Evolutionary conservation across 2,329 filamentous ascomycete species (phyloP).

Genomic region (Phaeosphaeria sp.): DNA sequence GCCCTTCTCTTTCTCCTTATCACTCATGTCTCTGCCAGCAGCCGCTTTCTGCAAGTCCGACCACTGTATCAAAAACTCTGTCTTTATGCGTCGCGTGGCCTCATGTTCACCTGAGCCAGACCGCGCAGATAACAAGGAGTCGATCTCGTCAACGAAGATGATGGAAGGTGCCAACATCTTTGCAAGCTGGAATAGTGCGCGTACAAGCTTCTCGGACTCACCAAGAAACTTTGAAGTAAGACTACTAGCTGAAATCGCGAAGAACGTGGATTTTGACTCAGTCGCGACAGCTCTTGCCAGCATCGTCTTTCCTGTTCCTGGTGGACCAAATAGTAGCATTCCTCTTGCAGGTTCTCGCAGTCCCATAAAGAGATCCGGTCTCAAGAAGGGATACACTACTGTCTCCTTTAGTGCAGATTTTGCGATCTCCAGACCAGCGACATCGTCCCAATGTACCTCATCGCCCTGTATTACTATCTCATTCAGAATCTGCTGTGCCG

Average conservation of each 20-base stretch:
- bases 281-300: slow-evolving; percentile 92
- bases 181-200: slow-evolving; percentile 88
- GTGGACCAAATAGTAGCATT: slow-evolving; percentile 95
- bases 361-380: slow-evolving; percentile 94
- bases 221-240: slow-evolving; percentile 95
- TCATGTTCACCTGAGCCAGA: slow-evolving; percentile 88
- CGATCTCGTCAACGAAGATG: slow-evolving; percentile 98
- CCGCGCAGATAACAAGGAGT: slow-evolving; percentile 85
- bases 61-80: slow-evolving; percentile 98
- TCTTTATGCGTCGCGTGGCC: slow-evolving; percentile 92
- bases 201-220: slow-evolving; percentile 94
- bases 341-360: slow-evolving; percentile 91
- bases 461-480: slow-evolving; percentile 95
- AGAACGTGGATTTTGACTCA: slow-evolving; percentile 93
- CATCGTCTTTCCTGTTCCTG: slow-evolving; percentile 99
- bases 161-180: slow-evolving; percentile 90
- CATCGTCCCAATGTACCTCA: slow-evolving; percentile 92
- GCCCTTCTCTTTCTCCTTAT: slow-evolving; percentile 72
- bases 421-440: slow-evolving; percentile 87
- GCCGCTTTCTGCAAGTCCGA: slow-evolving; percentile 91
- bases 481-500: slow-evolving; percentile 91
- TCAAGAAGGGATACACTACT: slow-evolving; percentile 94
- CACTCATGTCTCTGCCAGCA: slow-evolving; percentile 75
- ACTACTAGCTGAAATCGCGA: slow-evolving; percentile 93
- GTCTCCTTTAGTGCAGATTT: slow-evolving; percentile 94